A percentile compares a stretch with the other conserved stretches of the same genome.
These are phyloP conservation scores for Plasmodium inui DNA, from an alignment of 169 alveolate species.

Conservation along the genomic window DNA sequence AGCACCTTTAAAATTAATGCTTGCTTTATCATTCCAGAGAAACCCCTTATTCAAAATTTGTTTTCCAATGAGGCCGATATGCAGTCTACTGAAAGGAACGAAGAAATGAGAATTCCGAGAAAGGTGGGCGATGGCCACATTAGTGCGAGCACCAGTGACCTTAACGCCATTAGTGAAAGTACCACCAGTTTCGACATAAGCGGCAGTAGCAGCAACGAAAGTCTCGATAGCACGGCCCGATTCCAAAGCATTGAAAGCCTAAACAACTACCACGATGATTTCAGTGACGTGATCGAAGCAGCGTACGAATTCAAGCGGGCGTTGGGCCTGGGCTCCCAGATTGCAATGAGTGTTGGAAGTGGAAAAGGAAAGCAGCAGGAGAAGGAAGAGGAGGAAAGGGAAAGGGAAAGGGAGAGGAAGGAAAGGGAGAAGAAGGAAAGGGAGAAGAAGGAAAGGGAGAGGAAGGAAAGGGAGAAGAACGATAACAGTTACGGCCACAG, in stretches of 20 bases:
- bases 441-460: neutral
- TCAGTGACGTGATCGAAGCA: neutral
- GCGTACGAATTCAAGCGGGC: neutral
- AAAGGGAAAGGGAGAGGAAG: too few species aligned
- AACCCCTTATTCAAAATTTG: neutral
- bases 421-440: neutral
- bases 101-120: neutral
- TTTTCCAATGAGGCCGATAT: neutral
- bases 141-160: neutral
- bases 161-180: neutral
- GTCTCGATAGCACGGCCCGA: neutral
- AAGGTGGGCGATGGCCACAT: neutral
- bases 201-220: neutral
- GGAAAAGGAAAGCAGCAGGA: neutral
- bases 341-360: neutral
- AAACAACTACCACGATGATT: neutral
- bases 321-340: neutral
- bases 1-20: conserved; percentile 19
- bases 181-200: neutral
- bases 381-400: neutral
- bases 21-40: conserved; percentile 18
- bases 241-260: neutral
- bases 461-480: neutral
- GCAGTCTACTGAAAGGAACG: neutral
- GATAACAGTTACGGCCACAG: neutral